Percentiles rank a stretch among this genome's conserved stretches.
Conservation (phyloP, 225 moss, liverwort and hornwort genomes). For the Thuidium tamariscinum region DNA sequence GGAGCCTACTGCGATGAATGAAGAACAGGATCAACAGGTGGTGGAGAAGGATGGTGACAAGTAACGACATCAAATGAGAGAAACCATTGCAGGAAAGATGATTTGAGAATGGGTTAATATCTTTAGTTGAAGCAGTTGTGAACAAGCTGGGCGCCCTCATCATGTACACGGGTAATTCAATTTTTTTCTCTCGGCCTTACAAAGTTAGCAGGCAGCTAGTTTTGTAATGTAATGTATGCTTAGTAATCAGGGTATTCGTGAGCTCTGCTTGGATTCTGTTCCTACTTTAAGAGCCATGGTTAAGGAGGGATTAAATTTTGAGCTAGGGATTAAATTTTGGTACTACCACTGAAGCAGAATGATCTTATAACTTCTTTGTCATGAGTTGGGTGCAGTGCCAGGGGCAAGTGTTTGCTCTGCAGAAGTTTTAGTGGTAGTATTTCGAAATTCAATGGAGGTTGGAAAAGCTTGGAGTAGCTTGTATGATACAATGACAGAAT, state of each 20-base stretch:
- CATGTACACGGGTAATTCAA: not conserved
- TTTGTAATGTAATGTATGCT: not conserved
- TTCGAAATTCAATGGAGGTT: not conserved
- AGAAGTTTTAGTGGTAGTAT: not conserved
- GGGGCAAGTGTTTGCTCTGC: not conserved
- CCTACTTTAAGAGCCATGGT: not conserved
- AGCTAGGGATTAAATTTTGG: not conserved
- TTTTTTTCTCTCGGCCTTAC: not conserved
- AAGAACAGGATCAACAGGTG: slow-evolving; percentile 22
- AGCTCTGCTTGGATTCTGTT: not conserved
- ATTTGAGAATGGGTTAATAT: not conserved
- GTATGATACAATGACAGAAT: not conserved
- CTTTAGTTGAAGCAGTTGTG: not conserved
- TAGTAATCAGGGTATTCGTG: not conserved
- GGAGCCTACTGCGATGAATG: slow-evolving; percentile 22
- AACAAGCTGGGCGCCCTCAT: not conserved
- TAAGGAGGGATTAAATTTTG: not conserved
- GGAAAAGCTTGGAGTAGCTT: not conserved
- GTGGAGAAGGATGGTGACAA: slow-evolving; percentile 32
- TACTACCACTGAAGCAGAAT: not conserved
- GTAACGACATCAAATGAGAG: not conserved
- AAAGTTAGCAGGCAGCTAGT: not conserved
- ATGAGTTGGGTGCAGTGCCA: not conserved
- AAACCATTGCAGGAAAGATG: not conserved
- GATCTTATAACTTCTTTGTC: not conserved